Evolutionary conservation across 495 filamentous ascomycete species (phyloP), one percentile per base, ranked within the genome.

Genomic region (Parachaetomium inaequale): DNA sequence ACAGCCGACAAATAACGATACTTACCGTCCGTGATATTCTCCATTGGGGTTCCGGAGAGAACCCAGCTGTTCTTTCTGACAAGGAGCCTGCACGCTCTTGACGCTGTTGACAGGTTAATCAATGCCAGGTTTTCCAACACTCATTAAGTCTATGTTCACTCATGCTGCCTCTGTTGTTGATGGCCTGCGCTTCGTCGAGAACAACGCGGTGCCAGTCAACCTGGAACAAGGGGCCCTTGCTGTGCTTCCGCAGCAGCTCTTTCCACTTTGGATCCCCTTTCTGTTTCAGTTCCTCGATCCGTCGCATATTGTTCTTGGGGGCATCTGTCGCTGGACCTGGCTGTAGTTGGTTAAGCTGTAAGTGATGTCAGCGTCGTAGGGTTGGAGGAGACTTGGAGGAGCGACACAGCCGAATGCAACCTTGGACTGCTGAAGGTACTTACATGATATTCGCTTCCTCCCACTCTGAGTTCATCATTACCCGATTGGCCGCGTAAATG

Each of bases 161-260:
- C 28, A 50, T 54, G 34, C 54, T 65, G 0, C 67, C 51, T 25
- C 75, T 70, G 62, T 90, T 90, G 52, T 87, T 89, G 67, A 90
- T 90, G 0, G 66, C 64, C 57, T 88, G 85, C 0, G 79, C 83
- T 65, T 88, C 87, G 58, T 88, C 85, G 0, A 87, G 75, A 12
- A 87, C 76, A 0, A 89, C 75, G 1, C 86, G 75, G 21, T 78
- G 73, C 62, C 78, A 88, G 0, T 75, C 69, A 7, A 81, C 73
- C 7, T 66, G 55, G 67, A 88, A 85, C 0, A 89, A 64, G 0
- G 65, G 0, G 7, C 66, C 66, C 0, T 7, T 17, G 53, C 29
- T 23, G 6, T n/a, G 2, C 1, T 38, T n/a, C 0, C 51, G 38
- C 11, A 60, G 29, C 7, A 23, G 15, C 3, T 29, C 12, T 25